Base-by-base conservation (phyloP, 148 eudicot species). In the Talinum fruticosum region DNA sequence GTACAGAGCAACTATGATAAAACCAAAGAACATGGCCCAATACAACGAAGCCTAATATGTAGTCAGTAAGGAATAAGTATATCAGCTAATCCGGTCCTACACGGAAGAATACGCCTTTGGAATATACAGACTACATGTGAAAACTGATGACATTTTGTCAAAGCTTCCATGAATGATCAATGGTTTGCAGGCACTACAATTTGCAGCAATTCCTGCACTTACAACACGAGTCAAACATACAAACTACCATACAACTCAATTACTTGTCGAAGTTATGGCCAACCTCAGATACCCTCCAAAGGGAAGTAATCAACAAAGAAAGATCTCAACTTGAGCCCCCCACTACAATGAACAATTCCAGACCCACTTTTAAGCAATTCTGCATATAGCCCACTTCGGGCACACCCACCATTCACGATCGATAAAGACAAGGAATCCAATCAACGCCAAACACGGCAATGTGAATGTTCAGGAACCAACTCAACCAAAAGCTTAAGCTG, bases 181-280 rank as follows among this genome's bases (percentile, higher is more conserved):
- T 7, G 71, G 47, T 68, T 68, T 36, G 73, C 30, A 37, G 32
- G 73, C n/a, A 69, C 19, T 41, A 23, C 30, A 51, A 41, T n/a
- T 69, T 36, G 73, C 51, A 41, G 73, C 51, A 41, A 53, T 37
- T 13, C 73, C 73, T 69, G 73, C 24, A 69, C 73, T n/a, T 69
- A 69, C 29, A 57, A n/a, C 64, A n/a, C n/a, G 64, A 24, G 28
- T 57, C 64, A 57, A 54, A n/a, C 29, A 57, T 57, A 57, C 64
- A 18, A 23, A 57, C 64, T n/a, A 0, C 23, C 57, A 51, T 51
- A 51, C 57, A 18, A 51, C 57, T 51, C 1, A 16, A 51, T 51
- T 51, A 51, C 21, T 51, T 23, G 5, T 51, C 57, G 18, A 19
- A 51, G 23, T 19, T 23, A 51, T 51, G n/a, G 47, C 47, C 57